A percentile compares a stretch with the other conserved stretches of the same genome.
These are phyloP conservation scores for Xerocomus brunneocitrinus DNA, from an alignment of 768 basidiomycete genomes.

Conservation along the genomic window DNA sequence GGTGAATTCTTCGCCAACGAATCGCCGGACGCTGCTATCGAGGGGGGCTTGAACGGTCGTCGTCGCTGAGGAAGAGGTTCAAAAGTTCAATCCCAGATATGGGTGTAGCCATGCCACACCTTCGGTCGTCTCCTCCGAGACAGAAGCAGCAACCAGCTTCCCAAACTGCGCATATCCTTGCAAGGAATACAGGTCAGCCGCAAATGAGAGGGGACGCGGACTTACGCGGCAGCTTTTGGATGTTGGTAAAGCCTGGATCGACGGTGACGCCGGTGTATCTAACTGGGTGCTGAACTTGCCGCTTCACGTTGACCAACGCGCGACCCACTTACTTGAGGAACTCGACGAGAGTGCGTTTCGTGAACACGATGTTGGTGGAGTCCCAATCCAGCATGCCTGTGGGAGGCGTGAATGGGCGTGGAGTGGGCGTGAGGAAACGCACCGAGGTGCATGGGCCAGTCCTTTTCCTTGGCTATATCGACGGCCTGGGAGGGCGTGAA, in stretches of 20 bases:
- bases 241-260: slow-evolving; percentile 70
- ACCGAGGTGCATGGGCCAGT: slow-evolving; percentile 71
- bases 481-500: slow-evolving; percentile 54
- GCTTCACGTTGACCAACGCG: neutral
- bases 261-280: slow-evolving; percentile 74
- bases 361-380: slow-evolving; percentile 68
- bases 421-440: slow-evolving; percentile 12
- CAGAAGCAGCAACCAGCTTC: slow-evolving; percentile 31
- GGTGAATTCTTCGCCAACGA: slow-evolving; percentile 37
- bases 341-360: slow-evolving; percentile 70
- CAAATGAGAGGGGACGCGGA: slow-evolving; percentile 8
- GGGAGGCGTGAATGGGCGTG: neutral
- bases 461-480: slow-evolving; percentile 63
- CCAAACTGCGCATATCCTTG: slow-evolving; percentile 72
- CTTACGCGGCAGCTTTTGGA: slow-evolving; percentile 70
- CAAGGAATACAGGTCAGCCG: neutral
- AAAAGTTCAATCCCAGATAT: slow-evolving; percentile 1
- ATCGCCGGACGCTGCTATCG: slow-evolving; percentile 1
- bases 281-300: slow-evolving; percentile 25
- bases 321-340: slow-evolving; percentile 59
- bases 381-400: slow-evolving; percentile 83
- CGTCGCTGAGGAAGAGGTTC: slow-evolving; percentile 2
- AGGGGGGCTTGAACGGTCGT: slow-evolving; percentile 5
- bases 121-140: slow-evolving; percentile 26
- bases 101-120: slow-evolving; percentile 4